A percentile compares a stretch with the other conserved stretches of the same genome.
Evolutionary conservation across 176 grass and related monocot genomes (phyloP).

Genomic region (Aegilops bicornis): DNA sequence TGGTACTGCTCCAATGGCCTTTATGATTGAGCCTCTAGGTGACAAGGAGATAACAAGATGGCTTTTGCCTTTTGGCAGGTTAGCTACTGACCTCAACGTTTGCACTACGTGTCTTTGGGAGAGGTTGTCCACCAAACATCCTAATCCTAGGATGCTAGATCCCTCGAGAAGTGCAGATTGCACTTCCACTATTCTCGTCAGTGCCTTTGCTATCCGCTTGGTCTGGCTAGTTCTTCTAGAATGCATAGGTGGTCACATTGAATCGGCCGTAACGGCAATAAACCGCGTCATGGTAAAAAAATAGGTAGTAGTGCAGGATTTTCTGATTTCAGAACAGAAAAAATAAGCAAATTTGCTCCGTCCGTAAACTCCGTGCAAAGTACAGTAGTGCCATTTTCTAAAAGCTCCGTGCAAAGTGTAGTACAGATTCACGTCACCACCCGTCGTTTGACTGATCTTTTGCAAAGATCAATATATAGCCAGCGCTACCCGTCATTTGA

Average conservation of each 20-base stretch:
- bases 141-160: not conserved
- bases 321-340: too few relatives aligned
- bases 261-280: not conserved
- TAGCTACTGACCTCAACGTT: not conserved
- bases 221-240: not conserved
- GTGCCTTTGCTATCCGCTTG: not conserved
- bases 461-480: too few relatives aligned
- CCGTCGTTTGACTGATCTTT: too few relatives aligned
- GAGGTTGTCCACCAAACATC: not conserved
- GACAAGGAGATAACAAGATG: not conserved
- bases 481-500: too few relatives aligned
- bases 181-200: not conserved
- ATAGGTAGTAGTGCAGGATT: too few relatives aligned
- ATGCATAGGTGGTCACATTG: not conserved
- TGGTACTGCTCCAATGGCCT: not conserved
- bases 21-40: not conserved
- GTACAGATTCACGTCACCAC: too few relatives aligned
- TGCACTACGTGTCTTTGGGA: constrained; percentile 8
- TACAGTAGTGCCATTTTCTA: too few relatives aligned
- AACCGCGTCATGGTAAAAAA: not conserved
- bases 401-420: too few relatives aligned
- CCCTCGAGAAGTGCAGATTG: not conserved
- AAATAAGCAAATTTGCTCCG: too few relatives aligned
- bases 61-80: not conserved
- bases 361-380: too few relatives aligned